Evolutionary conservation across 352 stramenopile species (phyloP), one percentile per base, ranked within the genome.

Genomic region (Pythium dissotocum): DNA sequence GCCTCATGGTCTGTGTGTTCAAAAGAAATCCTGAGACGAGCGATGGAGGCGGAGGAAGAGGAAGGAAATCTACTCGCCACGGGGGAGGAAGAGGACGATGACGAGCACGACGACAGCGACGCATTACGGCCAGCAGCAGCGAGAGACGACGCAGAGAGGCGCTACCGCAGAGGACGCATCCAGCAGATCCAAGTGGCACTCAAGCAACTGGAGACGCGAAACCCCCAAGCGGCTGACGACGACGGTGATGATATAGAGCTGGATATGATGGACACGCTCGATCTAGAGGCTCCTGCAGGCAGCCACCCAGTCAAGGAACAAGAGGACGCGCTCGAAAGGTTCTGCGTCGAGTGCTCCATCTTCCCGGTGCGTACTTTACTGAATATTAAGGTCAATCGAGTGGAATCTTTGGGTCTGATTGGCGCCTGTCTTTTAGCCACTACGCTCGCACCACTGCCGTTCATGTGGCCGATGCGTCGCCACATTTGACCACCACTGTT

Each of bases 401-500:
- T 24, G 21, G 21, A 24, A 0, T 24, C 21, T 24, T 24, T 24
- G 21, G 21, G 21, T 24, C 21, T 24, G 21, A 24, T 24, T 24
- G 21, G 21, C 21, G 21, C 21, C 21, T 24, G 21, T 24, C 21
- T 24, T 24, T 24, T 40, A 82, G 70, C 93, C 90, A 4, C 68
- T 98, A 28, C 85, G 94, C 6, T 79, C 89, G 0, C 89, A 97
- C 57, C 93, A 98, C 68, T 98, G 92, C 77, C 70, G 71, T 13
- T 69, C 68, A 28, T 98, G 90, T 65, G 72, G 85, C 53, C 51
- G 54, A 21, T 98, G 89, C 72, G 87, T 98, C 21, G 86, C 88
- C 8, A 97, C 77, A 2, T 98, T 98, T 71, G 92, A 98, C 72
- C 94, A 98, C 73, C 93, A 97, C 75, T 98, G 94, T 73, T 65